A percentile compares a stretch with the other conserved stretches of the same genome.
phyloP scores from a whole-genome alignment of 495 filamentous ascomycete genomes.

The Aspergillus cristatus region DNA sequence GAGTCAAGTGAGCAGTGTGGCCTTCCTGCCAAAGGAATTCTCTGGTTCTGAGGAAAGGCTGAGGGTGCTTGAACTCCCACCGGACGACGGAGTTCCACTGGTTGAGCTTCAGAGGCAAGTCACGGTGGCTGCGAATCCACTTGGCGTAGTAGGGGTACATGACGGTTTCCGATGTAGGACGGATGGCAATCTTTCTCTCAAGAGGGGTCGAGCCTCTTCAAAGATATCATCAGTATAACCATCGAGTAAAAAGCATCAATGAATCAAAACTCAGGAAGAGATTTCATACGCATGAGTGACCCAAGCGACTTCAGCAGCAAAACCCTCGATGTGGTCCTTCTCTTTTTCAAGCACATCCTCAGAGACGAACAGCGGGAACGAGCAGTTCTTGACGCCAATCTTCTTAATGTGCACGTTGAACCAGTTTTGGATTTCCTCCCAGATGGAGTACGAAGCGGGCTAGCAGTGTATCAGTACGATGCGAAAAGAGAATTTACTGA shows the following conservation, averaged over 20 bases:
- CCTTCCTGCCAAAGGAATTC: slow-evolving; percentile 99
- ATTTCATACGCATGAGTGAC: slow-evolving; percentile 80
- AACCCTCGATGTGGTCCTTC: slow-evolving; percentile 95
- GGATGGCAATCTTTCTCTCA: slow-evolving; percentile 90
- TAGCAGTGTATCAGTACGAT: slow-evolving; percentile 9
- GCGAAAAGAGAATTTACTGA: too few relatives aligned
- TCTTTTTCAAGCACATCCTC: slow-evolving; percentile 84
- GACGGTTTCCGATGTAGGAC: slow-evolving; percentile 88
- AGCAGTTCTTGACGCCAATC: slow-evolving; percentile 87
- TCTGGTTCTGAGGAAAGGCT: slow-evolving; percentile 83
- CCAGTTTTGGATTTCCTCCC: slow-evolving; percentile 84
- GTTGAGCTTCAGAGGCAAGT: slow-evolving; percentile 85
- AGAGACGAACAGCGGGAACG: slow-evolving; percentile 91
- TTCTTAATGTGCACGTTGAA: slow-evolving; percentile 81
- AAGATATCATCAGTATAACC: slow-evolving; percentile 10
- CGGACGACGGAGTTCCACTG: slow-evolving; percentile 98
- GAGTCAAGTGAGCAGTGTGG: slow-evolving; percentile 86
- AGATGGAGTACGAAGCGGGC: slow-evolving; percentile 76
- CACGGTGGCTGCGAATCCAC: slow-evolving; percentile 90
- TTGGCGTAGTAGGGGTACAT: slow-evolving; percentile 96
- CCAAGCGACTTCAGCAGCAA: slow-evolving; percentile 96
- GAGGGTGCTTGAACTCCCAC: slow-evolving; percentile 98
- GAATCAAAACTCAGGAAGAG: not conserved
- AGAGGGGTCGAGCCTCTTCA: slow-evolving; percentile 68
- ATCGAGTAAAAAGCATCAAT: slow-evolving; percentile 7